These are phyloP conservation scores for Diaporthe sp. DNA, from an alignment of 2,329 filamentous ascomycete genomes.

Conservation along the genomic window DNA sequence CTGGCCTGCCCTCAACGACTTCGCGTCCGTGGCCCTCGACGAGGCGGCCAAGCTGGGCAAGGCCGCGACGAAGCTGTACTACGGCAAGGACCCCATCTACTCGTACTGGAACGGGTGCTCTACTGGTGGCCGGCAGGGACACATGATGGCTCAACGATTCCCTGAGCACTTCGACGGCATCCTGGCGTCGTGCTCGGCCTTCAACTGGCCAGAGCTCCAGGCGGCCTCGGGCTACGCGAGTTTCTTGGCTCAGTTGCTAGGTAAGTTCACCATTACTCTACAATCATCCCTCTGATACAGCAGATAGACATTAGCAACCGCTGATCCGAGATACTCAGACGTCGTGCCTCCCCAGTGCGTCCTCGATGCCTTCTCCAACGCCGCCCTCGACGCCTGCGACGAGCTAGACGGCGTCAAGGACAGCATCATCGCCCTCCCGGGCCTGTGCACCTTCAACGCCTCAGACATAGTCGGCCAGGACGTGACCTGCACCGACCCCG, in stretches of 20 bases:
- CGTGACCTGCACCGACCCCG: slow-evolving; percentile 43
- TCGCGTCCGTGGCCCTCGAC: slow-evolving; percentile 55
- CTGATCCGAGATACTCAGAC: not conserved
- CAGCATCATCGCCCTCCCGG: slow-evolving; percentile 57
- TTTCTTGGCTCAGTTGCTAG: slow-evolving; percentile 48
- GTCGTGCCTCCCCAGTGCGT: slow-evolving; percentile 47
- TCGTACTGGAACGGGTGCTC: slow-evolving; percentile 70
- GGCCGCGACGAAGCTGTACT: slow-evolving; percentile 61
- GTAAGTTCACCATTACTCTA: slow-evolving; percentile 50
- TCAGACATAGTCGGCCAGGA: slow-evolving; percentile 46
- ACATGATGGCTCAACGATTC: slow-evolving; percentile 64
- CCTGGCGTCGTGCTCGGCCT: slow-evolving; percentile 60
- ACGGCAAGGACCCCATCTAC: slow-evolving; percentile 58
- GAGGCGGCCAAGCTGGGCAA: slow-evolving; percentile 65
- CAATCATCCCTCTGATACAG: not conserved
- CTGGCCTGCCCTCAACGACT: slow-evolving; percentile 50
- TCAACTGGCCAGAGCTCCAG: slow-evolving; percentile 53
- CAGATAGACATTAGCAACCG: too few relatives aligned
- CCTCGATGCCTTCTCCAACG: slow-evolving; percentile 52
- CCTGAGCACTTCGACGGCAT: slow-evolving; percentile 69
- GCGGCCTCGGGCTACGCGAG: slow-evolving; percentile 49
- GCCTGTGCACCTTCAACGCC: slow-evolving; percentile 54
- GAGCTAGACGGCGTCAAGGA: slow-evolving; percentile 59
- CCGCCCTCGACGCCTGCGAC: slow-evolving; percentile 60
- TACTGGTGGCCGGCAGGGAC: slow-evolving; percentile 68